Conservation (phyloP, 179 eudicot species). For the Spergularia azorica region DNA sequence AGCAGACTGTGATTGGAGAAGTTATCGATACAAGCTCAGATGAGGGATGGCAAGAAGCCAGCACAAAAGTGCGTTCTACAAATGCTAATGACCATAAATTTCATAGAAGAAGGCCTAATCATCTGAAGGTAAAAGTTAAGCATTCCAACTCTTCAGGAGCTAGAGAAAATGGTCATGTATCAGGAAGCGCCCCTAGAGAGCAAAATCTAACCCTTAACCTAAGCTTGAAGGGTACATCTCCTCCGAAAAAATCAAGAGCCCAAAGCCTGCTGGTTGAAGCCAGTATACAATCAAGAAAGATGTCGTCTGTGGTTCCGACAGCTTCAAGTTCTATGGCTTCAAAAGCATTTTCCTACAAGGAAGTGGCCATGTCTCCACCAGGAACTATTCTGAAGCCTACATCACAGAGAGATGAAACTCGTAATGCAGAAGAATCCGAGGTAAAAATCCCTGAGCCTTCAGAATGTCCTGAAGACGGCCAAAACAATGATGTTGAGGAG, state of each 20-base stretch:
- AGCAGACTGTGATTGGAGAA: slow-evolving; percentile 37
- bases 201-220: slow-evolving; percentile 31
- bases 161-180: slow-evolving; percentile 46
- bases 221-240: slow-evolving; percentile 38
- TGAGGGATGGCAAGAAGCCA: slow-evolving; percentile 99
- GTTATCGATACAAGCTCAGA: slow-evolving; percentile 52
- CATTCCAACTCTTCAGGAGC: slow-evolving; percentile 35
- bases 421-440: slow-evolving; percentile 40
- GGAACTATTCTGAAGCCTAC: slow-evolving; percentile 84
- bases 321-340: slow-evolving; percentile 59
- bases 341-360: slow-evolving; percentile 90
- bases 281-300: slow-evolving; percentile 40
- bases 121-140: slow-evolving; percentile 64
- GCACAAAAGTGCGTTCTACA: slow-evolving; percentile 60
- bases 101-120: slow-evolving; percentile 60
- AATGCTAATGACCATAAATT: slow-evolving; percentile 49
- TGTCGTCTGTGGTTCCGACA: slow-evolving; percentile 33
- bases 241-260: slow-evolving; percentile 46
- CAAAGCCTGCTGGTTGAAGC: slow-evolving; percentile 20
- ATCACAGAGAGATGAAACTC: slow-evolving; percentile 52
- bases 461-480: slow-evolving; percentile 37
- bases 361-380: slow-evolving; percentile 92
- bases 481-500: slow-evolving; percentile 29
- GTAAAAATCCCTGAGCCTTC: slow-evolving; percentile 30
- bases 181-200: slow-evolving; percentile 41